These are phyloP conservation scores for Neobulgaria alba DNA, from an alignment of 2,329 filamentous ascomycete genomes.

Conservation along the genomic window DNA sequence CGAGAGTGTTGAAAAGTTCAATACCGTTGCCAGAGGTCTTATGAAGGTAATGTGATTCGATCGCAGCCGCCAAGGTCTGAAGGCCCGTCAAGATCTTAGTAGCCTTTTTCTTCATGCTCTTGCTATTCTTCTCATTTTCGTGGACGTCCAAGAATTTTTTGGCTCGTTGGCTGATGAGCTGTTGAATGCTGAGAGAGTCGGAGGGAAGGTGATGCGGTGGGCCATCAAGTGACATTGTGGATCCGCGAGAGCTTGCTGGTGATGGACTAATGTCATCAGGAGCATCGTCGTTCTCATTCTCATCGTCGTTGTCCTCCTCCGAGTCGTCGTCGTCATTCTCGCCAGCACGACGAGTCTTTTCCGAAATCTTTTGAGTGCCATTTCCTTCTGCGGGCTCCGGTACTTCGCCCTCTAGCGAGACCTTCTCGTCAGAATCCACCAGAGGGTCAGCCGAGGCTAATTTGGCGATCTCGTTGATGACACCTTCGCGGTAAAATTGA, in stretches of 20 bases:
- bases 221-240: slow-evolving; percentile 54
- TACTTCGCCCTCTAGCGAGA: slow-evolving; percentile 11
- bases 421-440: slow-evolving; percentile 9
- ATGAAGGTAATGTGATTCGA: slow-evolving; percentile 61
- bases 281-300: slow-evolving; percentile 43
- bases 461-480: slow-evolving; percentile 83
- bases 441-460: slow-evolving; percentile 44
- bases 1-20: slow-evolving; percentile 64
- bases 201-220: slow-evolving; percentile 40
- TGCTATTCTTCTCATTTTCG: slow-evolving; percentile 65
- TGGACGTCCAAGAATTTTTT: slow-evolving; percentile 78
- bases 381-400: slow-evolving; percentile 24
- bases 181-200: slow-evolving; percentile 51
- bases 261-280: slow-evolving; percentile 36
- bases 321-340: slow-evolving; percentile 37
- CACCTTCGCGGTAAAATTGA: slow-evolving; percentile 94
- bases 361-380: slow-evolving; percentile 25
- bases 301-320: slow-evolving; percentile 43
- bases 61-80: slow-evolving; percentile 60
- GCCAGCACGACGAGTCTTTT: slow-evolving; percentile 17
- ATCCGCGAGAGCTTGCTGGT: slow-evolving; percentile 45
- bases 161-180: slow-evolving; percentile 67
- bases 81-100: slow-evolving; percentile 65
- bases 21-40: slow-evolving; percentile 47
- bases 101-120: slow-evolving; percentile 71